Evolutionary conservation across 352 stramenopile species (phyloP), one percentile per base, ranked within the genome.

Genomic region (Aphanomyces invadans): DNA sequence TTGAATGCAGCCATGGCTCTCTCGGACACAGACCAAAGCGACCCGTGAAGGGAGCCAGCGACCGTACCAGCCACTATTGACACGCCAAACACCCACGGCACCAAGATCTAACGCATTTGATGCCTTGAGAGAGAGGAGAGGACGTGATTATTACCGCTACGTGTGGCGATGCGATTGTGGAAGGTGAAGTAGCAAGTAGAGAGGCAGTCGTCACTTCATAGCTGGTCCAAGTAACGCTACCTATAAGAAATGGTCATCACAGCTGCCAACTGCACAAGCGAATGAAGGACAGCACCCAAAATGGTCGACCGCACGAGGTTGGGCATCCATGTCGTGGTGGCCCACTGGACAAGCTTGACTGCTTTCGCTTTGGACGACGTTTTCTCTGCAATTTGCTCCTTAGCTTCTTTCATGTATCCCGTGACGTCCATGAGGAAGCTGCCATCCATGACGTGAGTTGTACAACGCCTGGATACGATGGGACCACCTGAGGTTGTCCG

Each of bases 401-500:
- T 49, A 11, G 55, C 55, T 49, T 64, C 55, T 29, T 64, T 64
- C 33, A 64, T 28, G 55, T 64, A 64, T 26, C 55, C 55, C 36
- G 55, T 52, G 21, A 64, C 55, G 28, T 64, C 55, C 55, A 64
- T 64, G 36, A 64, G 55, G 12, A 64, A 64, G 36, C 55, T 64
- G 46, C n/a, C 49, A 38, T 10, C 26, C 32, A 60, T 38, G 21
- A n/a, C n/a, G n/a, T n/a, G n/a, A n/a, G n/a, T n/a, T n/a, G n/a
- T n/a, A n/a, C n/a, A n/a, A n/a, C n/a, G n/a, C n/a, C n/a, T n/a
- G n/a, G n/a, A n/a, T n/a, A n/a, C n/a, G n/a, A n/a, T n/a, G n/a
- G n/a, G n/a, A n/a, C n/a, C 46, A 64, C 55, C 55, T 64, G 36
- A 64, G 55, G 38, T 64, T 64, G 55, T 64, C 55, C 11, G 55